phyloP scores from a whole-genome alignment of 108 stramenopile species.

The Epithemia pelagica region DNA sequence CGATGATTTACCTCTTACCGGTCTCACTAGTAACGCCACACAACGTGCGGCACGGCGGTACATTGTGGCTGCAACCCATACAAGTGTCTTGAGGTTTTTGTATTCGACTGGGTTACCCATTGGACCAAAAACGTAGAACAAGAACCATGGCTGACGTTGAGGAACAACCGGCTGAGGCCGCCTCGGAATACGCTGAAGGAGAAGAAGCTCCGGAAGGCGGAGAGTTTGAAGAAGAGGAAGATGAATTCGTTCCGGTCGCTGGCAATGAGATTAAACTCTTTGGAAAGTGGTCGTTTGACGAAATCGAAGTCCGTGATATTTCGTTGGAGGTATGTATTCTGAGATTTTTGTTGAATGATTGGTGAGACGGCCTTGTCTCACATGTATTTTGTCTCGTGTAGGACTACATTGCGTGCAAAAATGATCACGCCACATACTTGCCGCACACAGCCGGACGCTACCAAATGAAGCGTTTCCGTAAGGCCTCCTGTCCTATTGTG shows the following conservation, averaged over 20 bases:
- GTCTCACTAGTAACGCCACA: too few species aligned
- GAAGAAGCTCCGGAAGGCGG: constrained; percentile 29
- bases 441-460: constrained; percentile 99
- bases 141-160: constrained; percentile 44
- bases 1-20: too few species aligned
- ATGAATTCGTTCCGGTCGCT: constrained; percentile 56
- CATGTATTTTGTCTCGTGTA: constrained; percentile 14
- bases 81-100: too few species aligned
- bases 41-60: too few species aligned
- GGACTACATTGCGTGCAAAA: constrained; percentile 97
- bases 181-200: constrained; percentile 26
- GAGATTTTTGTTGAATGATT: not conserved
- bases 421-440: constrained; percentile 95
- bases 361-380: not conserved
- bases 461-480: constrained; percentile 99
- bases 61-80: too few species aligned
- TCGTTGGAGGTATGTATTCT: constrained; percentile 75
- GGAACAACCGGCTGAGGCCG: constrained; percentile 17
- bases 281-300: constrained; percentile 96
- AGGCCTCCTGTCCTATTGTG: constrained; percentile 99
- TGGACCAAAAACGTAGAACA: not conserved
- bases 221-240: constrained; percentile 67
- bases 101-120: too few species aligned
- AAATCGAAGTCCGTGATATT: constrained; percentile 98
- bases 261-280: constrained; percentile 94